Percentiles rank a stretch among this genome's conserved stretches.
phyloP scores from a whole-genome alignment of 1,284 basidiomycete species.

The Ceratobasidium sp. region DNA sequence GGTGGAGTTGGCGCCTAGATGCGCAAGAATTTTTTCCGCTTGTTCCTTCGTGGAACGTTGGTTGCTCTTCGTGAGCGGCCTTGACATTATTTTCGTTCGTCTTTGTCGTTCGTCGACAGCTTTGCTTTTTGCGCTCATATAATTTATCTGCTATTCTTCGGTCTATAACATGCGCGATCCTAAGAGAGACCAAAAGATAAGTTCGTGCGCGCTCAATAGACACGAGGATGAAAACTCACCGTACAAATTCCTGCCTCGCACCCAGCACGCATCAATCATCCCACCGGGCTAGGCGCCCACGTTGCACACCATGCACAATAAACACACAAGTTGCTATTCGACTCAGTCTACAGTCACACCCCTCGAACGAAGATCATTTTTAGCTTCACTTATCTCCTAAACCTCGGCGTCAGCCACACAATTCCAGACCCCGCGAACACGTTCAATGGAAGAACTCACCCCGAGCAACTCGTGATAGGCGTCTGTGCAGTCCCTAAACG shows the following conservation, averaged over 20 bases:
- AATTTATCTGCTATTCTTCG: too few relatives aligned
- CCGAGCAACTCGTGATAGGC: slow-evolving; percentile 77
- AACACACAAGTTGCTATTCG: neutral
- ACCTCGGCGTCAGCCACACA: neutral
- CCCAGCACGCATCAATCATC: too few relatives aligned
- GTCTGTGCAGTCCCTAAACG: slow-evolving; percentile 80
- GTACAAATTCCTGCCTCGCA: too few relatives aligned
- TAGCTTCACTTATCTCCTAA: slow-evolving; percentile 77
- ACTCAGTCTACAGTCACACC: slow-evolving; percentile 77
- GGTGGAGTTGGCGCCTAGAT: slow-evolving; percentile 31
- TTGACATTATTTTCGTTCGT: slow-evolving; percentile 10
- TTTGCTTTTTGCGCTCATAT: neutral
- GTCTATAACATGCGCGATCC: too few relatives aligned
- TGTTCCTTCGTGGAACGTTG: slow-evolving; percentile 38
- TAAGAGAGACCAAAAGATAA: too few relatives aligned
- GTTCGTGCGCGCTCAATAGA: too few relatives aligned
- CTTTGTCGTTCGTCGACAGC: neutral
- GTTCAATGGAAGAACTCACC: slow-evolving; percentile 60
- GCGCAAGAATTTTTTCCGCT: slow-evolving; percentile 45
- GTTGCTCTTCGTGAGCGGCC: slow-evolving; percentile 41
- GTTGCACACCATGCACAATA: slow-evolving; percentile 1
- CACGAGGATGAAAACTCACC: neutral
- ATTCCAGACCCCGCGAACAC: neutral
- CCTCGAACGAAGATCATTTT: slow-evolving; percentile 74
- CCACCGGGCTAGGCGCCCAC: neutral